Evolutionary conservation across 768 basidiomycete genomes (phyloP), one percentile per base, ranked within the genome.

Genomic region (Suillus clintonianus): DNA sequence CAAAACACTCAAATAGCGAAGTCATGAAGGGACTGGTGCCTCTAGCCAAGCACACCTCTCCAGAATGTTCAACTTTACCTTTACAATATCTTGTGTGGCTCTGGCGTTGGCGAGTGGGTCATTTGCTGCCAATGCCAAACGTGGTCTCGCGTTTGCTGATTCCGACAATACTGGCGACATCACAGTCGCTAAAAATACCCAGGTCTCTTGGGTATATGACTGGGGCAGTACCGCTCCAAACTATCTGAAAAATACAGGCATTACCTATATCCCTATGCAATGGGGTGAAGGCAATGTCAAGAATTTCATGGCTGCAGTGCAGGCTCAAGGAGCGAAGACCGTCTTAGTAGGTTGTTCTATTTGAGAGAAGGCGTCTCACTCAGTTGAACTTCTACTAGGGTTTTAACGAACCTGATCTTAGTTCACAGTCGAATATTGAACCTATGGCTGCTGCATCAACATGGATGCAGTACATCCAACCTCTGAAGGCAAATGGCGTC

Each of bases 251-350:
- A 72, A 77, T 36, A 61, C 62, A 2, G 78, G 78, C 42, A 74
- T 85, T 62, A 76, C 79, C 19, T 85, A 82, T 60, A 73, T 85
- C 36, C 83, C 83, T 0, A 84, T 85, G 83, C 83, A 85, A 70
- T 85, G 83, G 83, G 82, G 83, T 4, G 76, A 78, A 24, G 78
- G 68, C 4, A 71, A 73, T 36, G 79, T 79, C 32, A 76, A 82
- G 45, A 71, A 69, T 13, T 79, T 85, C 47, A 71, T 75, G 2
- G 73, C 76, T 47, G 69, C 77, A 17, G 76, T 83, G 11, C 75
- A 77, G 56, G 73, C 77, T 24, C 53, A 60, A 39, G 42, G 59
- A 10, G 48, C 65, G 15, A 60, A 53, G 34, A 66, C 59, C 22
- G 37, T 65, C 19, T 32, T 66, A 39, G 65, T 66, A 50, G 60